phyloP scores from a whole-genome alignment of 495 filamentous ascomycete genomes.

The Staphylotrichum longicolle region DNA sequence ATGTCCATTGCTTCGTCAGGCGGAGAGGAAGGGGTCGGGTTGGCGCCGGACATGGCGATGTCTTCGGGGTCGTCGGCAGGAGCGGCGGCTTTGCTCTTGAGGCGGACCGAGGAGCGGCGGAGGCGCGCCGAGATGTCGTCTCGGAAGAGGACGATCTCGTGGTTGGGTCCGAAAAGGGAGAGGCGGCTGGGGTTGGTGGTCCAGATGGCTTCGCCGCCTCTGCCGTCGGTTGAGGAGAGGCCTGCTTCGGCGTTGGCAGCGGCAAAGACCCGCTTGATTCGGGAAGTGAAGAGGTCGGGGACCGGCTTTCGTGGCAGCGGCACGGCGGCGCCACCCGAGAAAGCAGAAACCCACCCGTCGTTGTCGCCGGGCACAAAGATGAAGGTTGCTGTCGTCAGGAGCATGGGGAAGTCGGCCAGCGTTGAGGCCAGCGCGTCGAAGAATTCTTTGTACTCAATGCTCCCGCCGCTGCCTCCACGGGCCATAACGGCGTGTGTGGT shows the following conservation, averaged over 20 bases:
- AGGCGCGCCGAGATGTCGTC: conserved; percentile 81
- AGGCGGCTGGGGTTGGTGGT: conserved; percentile 81
- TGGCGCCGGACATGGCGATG: conserved; percentile 36
- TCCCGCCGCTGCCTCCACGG: conserved; percentile 64
- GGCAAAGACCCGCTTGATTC: conserved; percentile 76
- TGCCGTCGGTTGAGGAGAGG: conserved; percentile 40
- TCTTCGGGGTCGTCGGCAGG: conserved; percentile 25
- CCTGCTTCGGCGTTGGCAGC: conserved; percentile 65
- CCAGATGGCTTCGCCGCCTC: conserved; percentile 73
- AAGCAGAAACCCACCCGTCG: conserved; percentile 86
- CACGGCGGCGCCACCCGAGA: conserved; percentile 76
- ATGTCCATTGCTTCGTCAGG: conserved; percentile 46
- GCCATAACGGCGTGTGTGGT: conserved; percentile 68
- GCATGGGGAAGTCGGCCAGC: conserved; percentile 78
- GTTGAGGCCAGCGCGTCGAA: conserved; percentile 83
- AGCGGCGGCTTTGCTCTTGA: conserved; percentile 38
- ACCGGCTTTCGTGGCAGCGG: conserved; percentile 69
- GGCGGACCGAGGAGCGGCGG: conserved; percentile 66
- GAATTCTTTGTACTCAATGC: conserved; percentile 91
- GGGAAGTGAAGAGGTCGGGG: conserved; percentile 82
- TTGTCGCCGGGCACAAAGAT: conserved; percentile 94
- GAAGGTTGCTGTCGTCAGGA: conserved; percentile 78
- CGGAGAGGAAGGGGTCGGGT: conserved; percentile 2
- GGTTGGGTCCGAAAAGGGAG: conserved; percentile 75
- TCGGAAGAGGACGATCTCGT: conserved; percentile 81